Evolutionary conservation across 2,329 filamentous ascomycete genomes (phyloP).

Genomic region (Ceratocystis huliohia): DNA sequence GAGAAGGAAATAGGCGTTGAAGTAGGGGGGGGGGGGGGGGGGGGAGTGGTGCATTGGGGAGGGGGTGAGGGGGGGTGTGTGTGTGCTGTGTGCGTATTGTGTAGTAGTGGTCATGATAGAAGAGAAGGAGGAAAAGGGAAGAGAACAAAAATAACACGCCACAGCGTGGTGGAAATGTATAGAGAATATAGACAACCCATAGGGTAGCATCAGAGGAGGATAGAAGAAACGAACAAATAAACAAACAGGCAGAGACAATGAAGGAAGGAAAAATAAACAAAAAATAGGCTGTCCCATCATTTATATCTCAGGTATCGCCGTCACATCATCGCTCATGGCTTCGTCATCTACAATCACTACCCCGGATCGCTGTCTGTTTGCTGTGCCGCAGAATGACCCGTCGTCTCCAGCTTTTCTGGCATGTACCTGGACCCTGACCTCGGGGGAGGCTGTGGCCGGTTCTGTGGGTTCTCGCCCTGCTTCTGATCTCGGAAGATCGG

Average conservation of each 20-base stretch:
- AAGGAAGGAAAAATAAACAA: background rate
- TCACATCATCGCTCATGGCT: conserved; percentile 14
- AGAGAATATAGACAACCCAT: background rate
- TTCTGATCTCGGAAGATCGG: conserved; percentile 14
- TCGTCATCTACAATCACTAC: conserved; percentile 14
- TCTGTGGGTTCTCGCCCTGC: background rate
- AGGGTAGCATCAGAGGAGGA: background rate
- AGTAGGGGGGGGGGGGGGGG: too few species aligned
- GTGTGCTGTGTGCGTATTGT: too few species aligned
- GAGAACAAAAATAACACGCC: background rate
- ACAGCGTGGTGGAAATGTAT: background rate
- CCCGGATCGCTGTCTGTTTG: background rate
- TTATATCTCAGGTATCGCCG: conserved; percentile 10
- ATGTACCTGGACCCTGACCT: background rate
- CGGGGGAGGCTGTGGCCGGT: conserved; percentile 10
- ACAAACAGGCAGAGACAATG: background rate
- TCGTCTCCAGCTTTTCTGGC: background rate
- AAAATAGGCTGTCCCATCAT: background rate
- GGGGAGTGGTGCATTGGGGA: too few species aligned
- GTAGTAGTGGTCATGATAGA: too few species aligned
- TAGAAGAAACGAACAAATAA: background rate
- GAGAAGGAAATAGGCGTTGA: background rate
- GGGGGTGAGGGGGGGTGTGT: too few species aligned
- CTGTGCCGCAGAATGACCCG: background rate
- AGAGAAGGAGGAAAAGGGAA: background rate